Base-by-base conservation (phyloP, 192 early-diverging fungal genomes). In the Coemansia sp. region DNA sequence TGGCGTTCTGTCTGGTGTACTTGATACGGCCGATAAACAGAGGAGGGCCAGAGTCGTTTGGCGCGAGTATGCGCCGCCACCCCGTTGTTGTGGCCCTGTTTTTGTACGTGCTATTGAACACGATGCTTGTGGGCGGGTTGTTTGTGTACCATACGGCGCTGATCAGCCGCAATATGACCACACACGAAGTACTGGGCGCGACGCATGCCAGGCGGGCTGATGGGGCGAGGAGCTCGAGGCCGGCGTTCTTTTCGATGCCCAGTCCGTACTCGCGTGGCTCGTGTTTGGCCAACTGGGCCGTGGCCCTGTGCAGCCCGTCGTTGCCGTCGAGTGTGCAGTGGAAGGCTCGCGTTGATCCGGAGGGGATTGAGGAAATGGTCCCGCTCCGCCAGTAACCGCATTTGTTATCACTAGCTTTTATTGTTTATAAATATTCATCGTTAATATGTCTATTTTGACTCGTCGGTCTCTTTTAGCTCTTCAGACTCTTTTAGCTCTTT, bases 111-210 rank as follows among this genome's bases (percentile, higher is more conserved):
- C 50, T 85, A 79, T 7, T 87, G 83, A 82, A 85, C 84, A 17
- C 83, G 5, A 55, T 53, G 17, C 60, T 79, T 50, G 76, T 97
- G 0, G 83, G 89, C 25, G 86, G 90, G 8, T 77, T 97, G 72
- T 84, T 91, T 7, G 64, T 66, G 0, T 94, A 93, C 72, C 95
- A 95, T 63, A 87, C 83, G 38, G 85, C 85, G 65, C 73, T 97
- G 23, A 83, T 86, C 14, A 79, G 82, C 24, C 76, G 82, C 21
- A 91, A 91, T 61, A 65, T 93, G n/a, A 95, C 94, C 8, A 97
- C 95, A 0, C 93, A 96, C 70, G 95, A 97, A 75, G 86, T 93
- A 59, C 79, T 92, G 45, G 76, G 60, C 2, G 61, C 75, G 2
- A 63, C 70, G 17, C 65, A 72, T 21, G 59, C 64, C 24, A 23